phyloP scores from a whole-genome alignment of 2,329 filamentous ascomycete species.

The Dothistroma pini region DNA sequence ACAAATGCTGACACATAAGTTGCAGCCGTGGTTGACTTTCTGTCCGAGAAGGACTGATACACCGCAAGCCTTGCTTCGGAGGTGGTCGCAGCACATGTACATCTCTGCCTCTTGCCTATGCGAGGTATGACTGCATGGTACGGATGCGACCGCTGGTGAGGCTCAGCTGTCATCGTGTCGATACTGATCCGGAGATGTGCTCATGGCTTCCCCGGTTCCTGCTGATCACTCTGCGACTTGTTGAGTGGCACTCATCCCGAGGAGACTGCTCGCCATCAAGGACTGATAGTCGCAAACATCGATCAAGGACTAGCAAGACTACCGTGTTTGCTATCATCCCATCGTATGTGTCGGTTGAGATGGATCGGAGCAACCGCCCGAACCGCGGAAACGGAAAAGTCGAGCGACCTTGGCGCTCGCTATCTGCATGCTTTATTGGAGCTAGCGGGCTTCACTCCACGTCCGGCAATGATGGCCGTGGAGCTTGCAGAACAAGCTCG shows the following conservation, averaged over 20 bases:
- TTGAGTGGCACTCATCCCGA: neutral
- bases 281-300: neutral
- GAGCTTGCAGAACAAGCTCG: conserved; percentile 11
- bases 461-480: conserved; percentile 14
- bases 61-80: no score
- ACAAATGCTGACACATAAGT: conserved; percentile 12
- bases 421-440: conserved; percentile 16
- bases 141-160: no score
- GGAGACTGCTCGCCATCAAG: neutral
- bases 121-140: no score
- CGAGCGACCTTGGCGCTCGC: conserved; percentile 22
- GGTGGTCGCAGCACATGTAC: no score
- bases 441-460: conserved; percentile 17
- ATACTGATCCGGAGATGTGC: no score
- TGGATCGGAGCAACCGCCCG: neutral
- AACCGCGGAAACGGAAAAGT: conserved; percentile 18
- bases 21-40: conserved; percentile 61
- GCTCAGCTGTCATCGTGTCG: no score
- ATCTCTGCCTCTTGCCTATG: no score
- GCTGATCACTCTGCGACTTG: neutral
- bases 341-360: neutral
- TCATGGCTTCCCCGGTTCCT: no score
- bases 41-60: conserved; percentile 50
- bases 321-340: neutral
- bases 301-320: neutral